Evolutionary conservation across 305 asterid species (phyloP).

Genomic region (Rubia tinctorum): DNA sequence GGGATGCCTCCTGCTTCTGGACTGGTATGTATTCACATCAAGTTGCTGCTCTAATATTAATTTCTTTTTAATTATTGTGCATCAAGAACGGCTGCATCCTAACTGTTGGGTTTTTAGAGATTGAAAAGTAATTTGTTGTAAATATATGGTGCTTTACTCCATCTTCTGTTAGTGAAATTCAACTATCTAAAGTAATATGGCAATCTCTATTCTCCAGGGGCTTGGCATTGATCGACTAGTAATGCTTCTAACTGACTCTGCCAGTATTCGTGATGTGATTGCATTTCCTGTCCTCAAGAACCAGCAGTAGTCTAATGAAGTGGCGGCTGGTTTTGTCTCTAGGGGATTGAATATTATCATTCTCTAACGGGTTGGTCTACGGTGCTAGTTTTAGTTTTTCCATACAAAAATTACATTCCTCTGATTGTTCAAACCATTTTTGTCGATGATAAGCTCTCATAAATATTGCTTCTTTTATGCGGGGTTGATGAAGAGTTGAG

Average conservation of each 20-base stretch:
- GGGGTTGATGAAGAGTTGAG: neutral
- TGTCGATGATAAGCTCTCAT: neutral
- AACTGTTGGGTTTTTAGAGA: neutral
- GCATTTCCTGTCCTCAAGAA: constrained; percentile 88
- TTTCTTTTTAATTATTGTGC: neutral
- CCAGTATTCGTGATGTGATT: constrained; percentile 83
- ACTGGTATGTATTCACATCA: constrained; percentile 56
- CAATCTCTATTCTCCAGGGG: constrained; percentile 41
- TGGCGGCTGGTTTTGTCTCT: neutral
- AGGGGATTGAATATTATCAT: constrained; percentile 6
- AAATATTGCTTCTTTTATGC: neutral
- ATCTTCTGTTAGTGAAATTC: neutral
- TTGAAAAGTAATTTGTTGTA: neutral
- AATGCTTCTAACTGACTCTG: constrained; percentile 89
- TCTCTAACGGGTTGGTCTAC: neutral
- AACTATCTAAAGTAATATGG: neutral
- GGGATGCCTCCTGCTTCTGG: constrained; percentile 99
- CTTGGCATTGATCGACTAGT: constrained; percentile 94
- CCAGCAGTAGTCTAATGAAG: constrained; percentile 30
- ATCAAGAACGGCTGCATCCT: neutral
- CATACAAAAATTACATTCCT: constrained; percentile 2
- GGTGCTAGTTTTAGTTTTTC: neutral
- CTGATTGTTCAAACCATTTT: neutral
- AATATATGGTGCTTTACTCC: no score
- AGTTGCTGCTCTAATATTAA: constrained; percentile 6